phyloP scores from a whole-genome alignment of 139 green algal genomes.

The Astrephomene gubernaculifera region DNA sequence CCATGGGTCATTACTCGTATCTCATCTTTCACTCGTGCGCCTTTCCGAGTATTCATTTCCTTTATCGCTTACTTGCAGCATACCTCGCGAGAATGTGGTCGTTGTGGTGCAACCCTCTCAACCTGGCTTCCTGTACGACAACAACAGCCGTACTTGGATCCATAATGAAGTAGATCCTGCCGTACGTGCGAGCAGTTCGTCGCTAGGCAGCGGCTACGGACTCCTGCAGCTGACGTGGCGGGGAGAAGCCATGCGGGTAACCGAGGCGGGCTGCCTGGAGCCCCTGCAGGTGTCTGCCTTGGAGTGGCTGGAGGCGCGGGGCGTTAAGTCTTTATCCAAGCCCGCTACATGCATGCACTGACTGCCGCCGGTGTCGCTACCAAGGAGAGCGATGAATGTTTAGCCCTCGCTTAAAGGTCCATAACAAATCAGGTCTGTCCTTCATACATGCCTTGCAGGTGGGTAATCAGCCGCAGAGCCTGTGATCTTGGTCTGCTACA shows the following conservation, averaged over 20 bases:
- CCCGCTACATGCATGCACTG: neutral
- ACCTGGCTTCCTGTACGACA: constrained; percentile 35
- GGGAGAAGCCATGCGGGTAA: neutral
- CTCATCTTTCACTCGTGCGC: no score
- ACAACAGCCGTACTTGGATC: neutral
- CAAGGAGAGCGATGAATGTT: neutral
- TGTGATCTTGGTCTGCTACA: constrained; percentile 21
- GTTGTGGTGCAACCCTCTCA: constrained; percentile 20
- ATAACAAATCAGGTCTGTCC: neutral
- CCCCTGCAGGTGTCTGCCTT: neutral
- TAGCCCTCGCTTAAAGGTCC: neutral
- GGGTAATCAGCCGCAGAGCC: constrained; percentile 24
- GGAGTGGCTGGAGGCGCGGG: constrained; percentile 1
- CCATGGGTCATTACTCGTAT: no score
- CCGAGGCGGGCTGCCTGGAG: constrained; percentile 9
- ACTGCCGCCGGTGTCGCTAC: neutral
- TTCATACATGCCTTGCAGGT: neutral
- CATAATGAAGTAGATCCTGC: neutral
- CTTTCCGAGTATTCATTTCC: no score
- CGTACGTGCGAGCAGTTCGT: neutral
- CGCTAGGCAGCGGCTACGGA: constrained; percentile 36
- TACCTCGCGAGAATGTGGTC: constrained; percentile 31
- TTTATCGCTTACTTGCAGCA: neutral
- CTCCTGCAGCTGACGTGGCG: constrained; percentile 37
- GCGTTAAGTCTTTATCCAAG: neutral